Percentiles rank a stretch among this genome's conserved stretches.
Evolutionary conservation across 768 basidiomycete species (phyloP).

Genomic region (Crassisporium funariophilum): DNA sequence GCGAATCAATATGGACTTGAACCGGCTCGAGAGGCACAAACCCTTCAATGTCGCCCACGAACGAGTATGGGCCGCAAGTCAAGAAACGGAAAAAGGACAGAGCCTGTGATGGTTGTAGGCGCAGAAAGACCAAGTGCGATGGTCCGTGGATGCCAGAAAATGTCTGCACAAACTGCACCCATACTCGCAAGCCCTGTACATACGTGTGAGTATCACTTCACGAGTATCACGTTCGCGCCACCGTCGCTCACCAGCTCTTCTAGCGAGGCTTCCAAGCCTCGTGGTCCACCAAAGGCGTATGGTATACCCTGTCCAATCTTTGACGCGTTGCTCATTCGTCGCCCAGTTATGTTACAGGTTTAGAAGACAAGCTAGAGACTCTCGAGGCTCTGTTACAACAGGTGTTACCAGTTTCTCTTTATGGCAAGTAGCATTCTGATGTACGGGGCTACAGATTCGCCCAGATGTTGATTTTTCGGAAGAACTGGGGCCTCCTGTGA

Average conservation of each 20-base stretch:
- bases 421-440: neutral
- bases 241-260: constrained; percentile 3
- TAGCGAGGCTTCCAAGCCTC: constrained; percentile 66
- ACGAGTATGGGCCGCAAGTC: constrained; percentile 11
- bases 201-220: constrained; percentile 58
- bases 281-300: constrained; percentile 69
- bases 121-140: constrained; percentile 63
- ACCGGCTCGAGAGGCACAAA: neutral
- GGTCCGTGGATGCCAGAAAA: constrained; percentile 53
- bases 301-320: neutral
- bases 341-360: constrained; percentile 53
- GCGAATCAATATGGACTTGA: neutral
- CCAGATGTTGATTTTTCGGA: constrained; percentile 63
- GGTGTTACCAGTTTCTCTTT: constrained; percentile 20
- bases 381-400: constrained; percentile 55
- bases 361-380: constrained; percentile 61
- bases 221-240: neutral
- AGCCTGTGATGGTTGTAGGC: constrained; percentile 62
- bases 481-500: constrained; percentile 62
- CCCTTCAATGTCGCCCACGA: constrained; percentile 16
- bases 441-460: constrained; percentile 46
- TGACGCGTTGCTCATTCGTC: neutral
- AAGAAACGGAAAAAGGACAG: constrained; percentile 53
- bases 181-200: constrained; percentile 53
- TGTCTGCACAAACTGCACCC: constrained; percentile 59